phyloP scores from a whole-genome alignment of 257 asterid genomes.

The Solanum infundibuliforme region DNA sequence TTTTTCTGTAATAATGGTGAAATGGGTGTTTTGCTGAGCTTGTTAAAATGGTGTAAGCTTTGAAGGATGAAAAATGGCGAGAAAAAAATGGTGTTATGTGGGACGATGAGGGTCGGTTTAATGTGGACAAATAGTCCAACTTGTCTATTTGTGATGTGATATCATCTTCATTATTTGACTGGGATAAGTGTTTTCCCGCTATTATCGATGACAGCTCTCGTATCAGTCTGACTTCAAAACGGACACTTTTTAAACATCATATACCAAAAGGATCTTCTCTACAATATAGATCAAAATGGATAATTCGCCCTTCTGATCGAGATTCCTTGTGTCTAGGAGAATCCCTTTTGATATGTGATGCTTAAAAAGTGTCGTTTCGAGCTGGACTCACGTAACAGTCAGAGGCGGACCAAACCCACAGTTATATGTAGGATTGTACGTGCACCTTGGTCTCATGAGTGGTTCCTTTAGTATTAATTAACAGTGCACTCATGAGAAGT shows the following conservation, averaged over 20 bases:
- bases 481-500: background rate
- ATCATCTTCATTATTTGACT: background rate
- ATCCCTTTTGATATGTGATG: background rate
- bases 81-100: background rate
- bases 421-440: background rate
- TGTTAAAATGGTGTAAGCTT: background rate
- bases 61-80: background rate
- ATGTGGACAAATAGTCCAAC: background rate
- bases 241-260: too few species aligned
- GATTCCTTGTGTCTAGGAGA: background rate
- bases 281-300: too few species aligned
- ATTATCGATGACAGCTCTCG: background rate
- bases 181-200: background rate
- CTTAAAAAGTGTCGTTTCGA: too few species aligned
- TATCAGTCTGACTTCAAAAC: too few species aligned
- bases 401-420: too few species aligned
- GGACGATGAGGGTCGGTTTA: background rate
- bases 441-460: too few species aligned
- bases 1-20: background rate
- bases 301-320: background rate
- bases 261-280: too few species aligned
- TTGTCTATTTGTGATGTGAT: background rate
- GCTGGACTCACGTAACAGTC: rapidly evolving
- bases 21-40: background rate
- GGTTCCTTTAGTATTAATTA: too few species aligned